These are phyloP conservation scores for Cystoisospora suis DNA, from an alignment of 169 alveolate species.

Conservation along the genomic window DNA sequence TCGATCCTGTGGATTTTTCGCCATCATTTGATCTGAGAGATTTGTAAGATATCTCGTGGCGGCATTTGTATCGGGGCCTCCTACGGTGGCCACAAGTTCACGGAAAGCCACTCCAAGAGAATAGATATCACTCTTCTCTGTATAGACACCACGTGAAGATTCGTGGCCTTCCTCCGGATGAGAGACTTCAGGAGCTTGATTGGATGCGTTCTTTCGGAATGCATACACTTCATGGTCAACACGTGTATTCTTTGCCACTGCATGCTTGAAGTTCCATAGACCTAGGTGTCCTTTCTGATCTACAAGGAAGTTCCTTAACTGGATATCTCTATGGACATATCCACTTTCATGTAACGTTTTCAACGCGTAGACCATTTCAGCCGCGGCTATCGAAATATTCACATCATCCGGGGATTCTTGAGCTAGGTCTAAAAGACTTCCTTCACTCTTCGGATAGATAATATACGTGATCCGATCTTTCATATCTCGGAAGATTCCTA, in stretches of 20 bases:
- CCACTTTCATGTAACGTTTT: background rate
- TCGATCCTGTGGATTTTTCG: background rate
- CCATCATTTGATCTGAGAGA: background rate
- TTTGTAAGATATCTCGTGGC: background rate
- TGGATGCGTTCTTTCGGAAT: background rate
- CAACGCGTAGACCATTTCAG: conserved; percentile 2
- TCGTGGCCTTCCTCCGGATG: background rate
- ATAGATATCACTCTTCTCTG: background rate
- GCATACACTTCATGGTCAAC: background rate
- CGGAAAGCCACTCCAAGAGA: background rate
- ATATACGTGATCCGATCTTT: too few relatives aligned
- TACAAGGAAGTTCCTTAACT: background rate
- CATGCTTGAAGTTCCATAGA: background rate
- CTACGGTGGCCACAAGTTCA: background rate
- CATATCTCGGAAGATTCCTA: too few relatives aligned
- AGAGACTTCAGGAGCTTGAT: background rate
- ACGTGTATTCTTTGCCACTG: background rate
- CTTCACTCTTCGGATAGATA: too few relatives aligned
- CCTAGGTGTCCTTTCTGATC: background rate
- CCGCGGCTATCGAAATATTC: background rate
- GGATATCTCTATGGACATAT: conserved; percentile 14
- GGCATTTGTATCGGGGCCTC: background rate
- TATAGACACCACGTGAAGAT: too few relatives aligned
- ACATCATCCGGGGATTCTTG: background rate
- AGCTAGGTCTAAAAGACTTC: too few relatives aligned